These are phyloP conservation scores for Potentilla sterilis DNA, from an alignment of 306 rosid species.

Conservation along the genomic window DNA sequence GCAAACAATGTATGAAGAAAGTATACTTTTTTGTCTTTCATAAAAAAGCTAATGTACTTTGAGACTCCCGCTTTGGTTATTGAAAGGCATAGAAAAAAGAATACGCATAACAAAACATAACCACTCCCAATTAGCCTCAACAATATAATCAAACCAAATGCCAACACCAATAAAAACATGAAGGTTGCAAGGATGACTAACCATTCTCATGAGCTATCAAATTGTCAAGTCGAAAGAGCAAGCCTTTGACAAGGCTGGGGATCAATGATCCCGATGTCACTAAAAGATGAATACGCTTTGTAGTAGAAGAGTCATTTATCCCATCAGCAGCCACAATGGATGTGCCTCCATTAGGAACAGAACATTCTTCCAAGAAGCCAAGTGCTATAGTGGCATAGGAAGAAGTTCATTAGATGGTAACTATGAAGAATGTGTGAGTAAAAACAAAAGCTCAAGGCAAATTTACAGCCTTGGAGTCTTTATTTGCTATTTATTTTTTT, in stretches of 20 bases:
- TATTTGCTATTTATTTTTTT: too few relatives aligned
- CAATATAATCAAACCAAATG: not conserved
- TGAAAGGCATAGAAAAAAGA: not conserved
- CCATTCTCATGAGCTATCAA: slow-evolving; percentile 66
- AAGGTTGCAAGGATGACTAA: slow-evolving; percentile 35
- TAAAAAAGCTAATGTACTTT: not conserved
- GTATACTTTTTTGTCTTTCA: too few relatives aligned
- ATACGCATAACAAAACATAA: not conserved
- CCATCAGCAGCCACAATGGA: slow-evolving; percentile 43
- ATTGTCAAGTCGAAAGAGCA: slow-evolving; percentile 74
- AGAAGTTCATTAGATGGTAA: slow-evolving; percentile 21
- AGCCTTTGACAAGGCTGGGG: slow-evolving; percentile 88
- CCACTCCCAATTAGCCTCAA: not conserved
- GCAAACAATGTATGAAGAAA: not conserved
- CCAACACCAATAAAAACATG: slow-evolving; percentile 11
- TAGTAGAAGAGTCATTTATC: slow-evolving; percentile 33
- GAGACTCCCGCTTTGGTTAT: not conserved
- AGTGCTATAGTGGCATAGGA: slow-evolving; percentile 48
- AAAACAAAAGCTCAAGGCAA: not conserved
- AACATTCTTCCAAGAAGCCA: slow-evolving; percentile 71
- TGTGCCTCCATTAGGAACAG: slow-evolving; percentile 35
- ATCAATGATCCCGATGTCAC: slow-evolving; percentile 91
- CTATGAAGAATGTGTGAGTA: slow-evolving; percentile 4
- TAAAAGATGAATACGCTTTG: slow-evolving; percentile 56
- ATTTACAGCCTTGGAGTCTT: not conserved